Evolutionary conservation across 208 protist species (phyloP).

Genomic region (Acanthamoeba sp.): DNA sequence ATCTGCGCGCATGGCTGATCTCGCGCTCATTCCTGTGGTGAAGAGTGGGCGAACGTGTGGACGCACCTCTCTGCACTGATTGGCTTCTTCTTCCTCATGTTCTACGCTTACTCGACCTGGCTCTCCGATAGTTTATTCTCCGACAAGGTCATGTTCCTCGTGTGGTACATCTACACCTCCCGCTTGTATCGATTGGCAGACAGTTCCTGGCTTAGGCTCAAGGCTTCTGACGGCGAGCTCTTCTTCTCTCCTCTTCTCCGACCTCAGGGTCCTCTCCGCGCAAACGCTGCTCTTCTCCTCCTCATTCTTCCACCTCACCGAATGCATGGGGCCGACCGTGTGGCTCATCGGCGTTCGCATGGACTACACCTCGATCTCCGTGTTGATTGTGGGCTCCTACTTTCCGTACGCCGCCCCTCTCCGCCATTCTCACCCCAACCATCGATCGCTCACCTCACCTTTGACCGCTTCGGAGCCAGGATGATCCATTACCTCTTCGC

Average conservation of each 20-base stretch:
- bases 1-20: not conserved
- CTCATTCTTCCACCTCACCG: slow-evolving; percentile 51
- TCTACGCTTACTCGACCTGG: slow-evolving; percentile 43
- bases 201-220: not conserved
- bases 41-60: slow-evolving; percentile 64
- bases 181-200: too few species aligned
- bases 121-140: not conserved
- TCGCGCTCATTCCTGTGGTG: not conserved
- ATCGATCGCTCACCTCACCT: not conserved
- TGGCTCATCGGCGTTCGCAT: slow-evolving; percentile 46
- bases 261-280: slow-evolving; percentile 26
- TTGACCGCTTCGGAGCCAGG: not conserved
- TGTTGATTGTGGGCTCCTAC: slow-evolving; percentile 66
- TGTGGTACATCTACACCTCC: not conserved
- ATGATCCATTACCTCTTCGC: slow-evolving; percentile 59
- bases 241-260: not conserved
- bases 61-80: slow-evolving; percentile 45
- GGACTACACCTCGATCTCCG: slow-evolving; percentile 68
- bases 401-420: slow-evolving; percentile 1
- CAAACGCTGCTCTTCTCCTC: slow-evolving; percentile 49
- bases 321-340: not conserved
- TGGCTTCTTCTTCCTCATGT: slow-evolving; percentile 51
- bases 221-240: not conserved
- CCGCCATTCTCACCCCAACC: too few species aligned
- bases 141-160: slow-evolving; percentile 59